These are phyloP conservation scores for Mycosarcoma mackinlayi DNA, from an alignment of 1,284 basidiomycete genomes.

Conservation along the genomic window DNA sequence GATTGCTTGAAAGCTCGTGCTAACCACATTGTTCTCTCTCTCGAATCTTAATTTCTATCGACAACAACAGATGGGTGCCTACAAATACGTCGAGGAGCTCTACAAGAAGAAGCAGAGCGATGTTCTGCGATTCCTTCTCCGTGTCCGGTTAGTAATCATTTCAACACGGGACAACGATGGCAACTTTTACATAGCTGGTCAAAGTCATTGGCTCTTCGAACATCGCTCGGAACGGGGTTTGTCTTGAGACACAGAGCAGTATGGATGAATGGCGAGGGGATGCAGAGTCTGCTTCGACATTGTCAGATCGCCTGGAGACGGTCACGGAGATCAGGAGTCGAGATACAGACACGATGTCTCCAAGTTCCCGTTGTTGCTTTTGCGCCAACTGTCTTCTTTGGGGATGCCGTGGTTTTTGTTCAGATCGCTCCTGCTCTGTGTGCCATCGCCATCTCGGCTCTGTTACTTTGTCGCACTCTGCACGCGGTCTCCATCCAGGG, in stretches of 20 bases:
- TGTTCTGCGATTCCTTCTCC: slow-evolving; percentile 97
- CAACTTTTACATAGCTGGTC: not conserved
- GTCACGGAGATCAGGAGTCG: not conserved
- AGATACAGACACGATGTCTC: not conserved
- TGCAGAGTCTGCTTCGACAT: no score
- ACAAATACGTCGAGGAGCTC: slow-evolving; percentile 97
- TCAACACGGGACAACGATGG: not conserved
- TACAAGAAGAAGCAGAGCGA: slow-evolving; percentile 83
- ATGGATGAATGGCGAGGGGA: not conserved
- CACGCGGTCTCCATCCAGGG: no score
- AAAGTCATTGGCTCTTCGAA: not conserved
- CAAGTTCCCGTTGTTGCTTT: not conserved
- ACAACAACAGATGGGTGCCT: slow-evolving; percentile 73
- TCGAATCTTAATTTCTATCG: not conserved
- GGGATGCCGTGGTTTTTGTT: not conserved
- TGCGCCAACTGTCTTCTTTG: not conserved
- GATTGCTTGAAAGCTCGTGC: slow-evolving; percentile 57
- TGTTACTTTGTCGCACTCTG: no score
- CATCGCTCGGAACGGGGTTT: not conserved
- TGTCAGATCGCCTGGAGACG: no score
- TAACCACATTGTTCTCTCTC: slow-evolving; percentile 22
- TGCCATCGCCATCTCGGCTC: no score
- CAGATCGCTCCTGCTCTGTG: no score
- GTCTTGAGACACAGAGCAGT: not conserved
- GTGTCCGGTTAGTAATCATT: slow-evolving; percentile 80